These are phyloP conservation scores for Coniosporium apollinis DNA, from an alignment of 495 filamentous ascomycete genomes.

Conservation along the genomic window DNA sequence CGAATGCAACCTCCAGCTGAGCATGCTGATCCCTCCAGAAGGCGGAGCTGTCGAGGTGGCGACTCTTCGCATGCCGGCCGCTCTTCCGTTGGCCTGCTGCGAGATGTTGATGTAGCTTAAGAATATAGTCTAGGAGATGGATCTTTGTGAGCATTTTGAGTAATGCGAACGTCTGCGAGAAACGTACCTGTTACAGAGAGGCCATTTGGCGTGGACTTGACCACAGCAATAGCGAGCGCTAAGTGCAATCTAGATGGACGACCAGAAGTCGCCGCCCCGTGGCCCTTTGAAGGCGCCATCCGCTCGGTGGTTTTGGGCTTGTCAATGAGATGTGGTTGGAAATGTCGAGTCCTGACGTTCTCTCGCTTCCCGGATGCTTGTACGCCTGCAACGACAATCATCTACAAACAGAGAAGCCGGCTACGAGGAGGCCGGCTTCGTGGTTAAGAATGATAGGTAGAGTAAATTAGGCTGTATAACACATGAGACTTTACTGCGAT, in stretches of 20 bases:
- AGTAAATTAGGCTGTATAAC: no score
- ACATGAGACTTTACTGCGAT: no score
- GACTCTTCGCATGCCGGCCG: constrained; percentile 7
- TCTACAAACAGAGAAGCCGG: not conserved
- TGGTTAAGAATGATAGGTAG: no score
- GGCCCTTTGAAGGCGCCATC: no score
- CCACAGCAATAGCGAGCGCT: constrained; percentile 12
- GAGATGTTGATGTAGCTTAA: constrained; percentile 10
- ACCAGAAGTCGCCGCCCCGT: no score
- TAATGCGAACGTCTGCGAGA: not conserved
- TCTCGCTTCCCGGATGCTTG: not conserved
- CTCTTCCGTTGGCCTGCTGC: constrained; percentile 6
- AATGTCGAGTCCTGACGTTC: not conserved
- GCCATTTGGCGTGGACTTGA: constrained; percentile 8
- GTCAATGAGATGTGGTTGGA: not conserved
- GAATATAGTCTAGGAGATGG: constrained; percentile 9
- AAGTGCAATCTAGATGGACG: constrained; percentile 1
- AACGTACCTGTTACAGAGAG: constrained; percentile 6
- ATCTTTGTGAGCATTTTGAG: not conserved
- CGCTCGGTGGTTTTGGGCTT: not conserved
- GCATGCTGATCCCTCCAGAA: constrained; percentile 11
- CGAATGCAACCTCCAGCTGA: constrained; percentile 3
- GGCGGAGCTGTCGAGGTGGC: constrained; percentile 12
- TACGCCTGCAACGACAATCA: not conserved
- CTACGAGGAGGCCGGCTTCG: no score